Evolutionary conservation across 495 filamentous ascomycete genomes (phyloP).

Genomic region (Penicillium bialowiezense): DNA sequence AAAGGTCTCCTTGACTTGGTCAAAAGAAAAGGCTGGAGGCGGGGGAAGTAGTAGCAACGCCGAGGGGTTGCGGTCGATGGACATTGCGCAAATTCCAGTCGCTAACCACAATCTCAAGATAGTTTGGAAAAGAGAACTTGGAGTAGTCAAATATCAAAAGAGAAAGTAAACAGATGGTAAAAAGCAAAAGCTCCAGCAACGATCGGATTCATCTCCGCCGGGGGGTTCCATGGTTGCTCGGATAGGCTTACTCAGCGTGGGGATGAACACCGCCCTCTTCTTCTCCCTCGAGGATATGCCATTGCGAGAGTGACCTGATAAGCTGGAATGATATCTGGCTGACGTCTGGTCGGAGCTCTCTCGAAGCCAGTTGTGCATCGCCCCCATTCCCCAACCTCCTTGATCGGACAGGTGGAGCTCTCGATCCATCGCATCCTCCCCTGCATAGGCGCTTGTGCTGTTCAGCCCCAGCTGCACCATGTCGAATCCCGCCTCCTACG

Average conservation of each 20-base stretch:
- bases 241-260: neutral
- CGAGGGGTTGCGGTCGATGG: constrained; percentile 26
- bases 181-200: neutral
- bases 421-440: constrained; percentile 14
- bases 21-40: constrained; percentile 40
- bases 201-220: neutral
- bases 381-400: neutral
- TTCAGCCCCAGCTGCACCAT: constrained; percentile 21
- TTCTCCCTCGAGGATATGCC: constrained; percentile 10
- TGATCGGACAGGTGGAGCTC: constrained; percentile 20
- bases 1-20: constrained; percentile 39
- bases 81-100: constrained; percentile 15
- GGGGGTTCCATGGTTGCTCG: no score
- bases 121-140: no score
- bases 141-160: no score
- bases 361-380: constrained; percentile 16
- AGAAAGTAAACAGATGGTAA: neutral
- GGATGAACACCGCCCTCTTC: constrained; percentile 5
- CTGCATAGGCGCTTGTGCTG: constrained; percentile 11
- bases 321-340: constrained; percentile 13
- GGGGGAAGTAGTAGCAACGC: constrained; percentile 48
- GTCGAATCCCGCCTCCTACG: constrained; percentile 51
- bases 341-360: constrained; percentile 39
- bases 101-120: no score
- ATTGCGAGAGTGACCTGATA: constrained; percentile 11